phyloP scores from a whole-genome alignment of 495 filamentous ascomycete species.

The Neurospora sp. region DNA sequence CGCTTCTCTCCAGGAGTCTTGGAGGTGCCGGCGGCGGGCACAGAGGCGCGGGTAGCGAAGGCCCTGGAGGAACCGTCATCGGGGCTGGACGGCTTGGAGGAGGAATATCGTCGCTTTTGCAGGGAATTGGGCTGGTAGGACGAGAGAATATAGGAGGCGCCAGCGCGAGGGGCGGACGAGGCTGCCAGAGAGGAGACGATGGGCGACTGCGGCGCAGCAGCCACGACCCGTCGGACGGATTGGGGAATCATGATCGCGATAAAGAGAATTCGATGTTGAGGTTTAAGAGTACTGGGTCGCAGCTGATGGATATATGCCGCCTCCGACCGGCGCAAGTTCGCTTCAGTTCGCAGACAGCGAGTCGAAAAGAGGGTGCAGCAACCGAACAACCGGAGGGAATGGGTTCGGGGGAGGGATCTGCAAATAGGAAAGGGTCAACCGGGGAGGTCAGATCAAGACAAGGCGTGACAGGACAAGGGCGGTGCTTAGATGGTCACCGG shows the following conservation, averaged over 20 bases:
- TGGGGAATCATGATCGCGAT: slow-evolving; percentile 40
- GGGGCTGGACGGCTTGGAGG: slow-evolving; percentile 47
- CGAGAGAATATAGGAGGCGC: slow-evolving; percentile 22
- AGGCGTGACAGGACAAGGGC: not conserved
- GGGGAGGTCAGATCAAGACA: slow-evolving; percentile 1
- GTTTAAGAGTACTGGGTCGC: slow-evolving; percentile 2
- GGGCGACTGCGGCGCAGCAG: slow-evolving; percentile 32
- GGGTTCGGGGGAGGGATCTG: slow-evolving; percentile 1
- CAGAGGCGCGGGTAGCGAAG: slow-evolving; percentile 31
- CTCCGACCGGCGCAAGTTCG: not conserved
- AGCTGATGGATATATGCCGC: slow-evolving; percentile 7
- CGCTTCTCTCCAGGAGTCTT: slow-evolving; percentile 37
- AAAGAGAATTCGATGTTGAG: slow-evolving; percentile 1
- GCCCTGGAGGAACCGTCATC: slow-evolving; percentile 41
- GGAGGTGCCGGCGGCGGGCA: slow-evolving; percentile 26
- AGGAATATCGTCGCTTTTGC: slow-evolving; percentile 44
- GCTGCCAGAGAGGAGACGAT: slow-evolving; percentile 27
- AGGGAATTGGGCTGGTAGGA: slow-evolving; percentile 25
- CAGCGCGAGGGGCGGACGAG: slow-evolving; percentile 25
- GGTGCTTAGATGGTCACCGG: slow-evolving; percentile 6
- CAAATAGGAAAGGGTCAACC: not conserved
- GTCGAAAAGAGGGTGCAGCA: not conserved
- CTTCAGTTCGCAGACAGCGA: not conserved
- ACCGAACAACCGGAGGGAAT: slow-evolving; percentile 6
- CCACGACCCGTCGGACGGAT: slow-evolving; percentile 39